Evolutionary conservation across 805 yeast genomes (phyloP).

Genomic region (Monosporozyma servazzii): DNA sequence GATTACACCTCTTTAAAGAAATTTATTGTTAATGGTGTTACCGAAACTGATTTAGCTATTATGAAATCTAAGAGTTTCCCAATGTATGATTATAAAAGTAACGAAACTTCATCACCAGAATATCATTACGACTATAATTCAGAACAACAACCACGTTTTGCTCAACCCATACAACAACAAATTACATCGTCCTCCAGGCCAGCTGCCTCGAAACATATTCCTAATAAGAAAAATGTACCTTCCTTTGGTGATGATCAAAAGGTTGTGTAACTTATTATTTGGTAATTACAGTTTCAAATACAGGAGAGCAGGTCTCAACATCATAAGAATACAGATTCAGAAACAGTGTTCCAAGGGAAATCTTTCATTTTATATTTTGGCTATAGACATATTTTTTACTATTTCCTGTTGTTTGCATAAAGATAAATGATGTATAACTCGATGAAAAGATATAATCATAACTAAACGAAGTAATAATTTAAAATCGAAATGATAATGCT

Average conservation of each 20-base stretch:
- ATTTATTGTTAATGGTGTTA: slow-evolving; percentile 36
- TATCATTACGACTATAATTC: background rate
- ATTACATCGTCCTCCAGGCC: background rate
- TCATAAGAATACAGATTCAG: background rate
- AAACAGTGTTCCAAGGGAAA: too few relatives aligned
- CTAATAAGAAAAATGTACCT: slow-evolving; percentile 10
- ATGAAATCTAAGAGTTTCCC: slow-evolving; percentile 15
- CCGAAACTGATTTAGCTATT: slow-evolving; percentile 28
- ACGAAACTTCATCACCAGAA: background rate
- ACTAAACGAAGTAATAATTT: too few relatives aligned
- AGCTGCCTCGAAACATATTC: background rate
- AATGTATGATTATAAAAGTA: slow-evolving; percentile 1
- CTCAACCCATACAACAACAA: background rate
- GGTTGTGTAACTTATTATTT: background rate
- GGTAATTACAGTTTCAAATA: background rate
- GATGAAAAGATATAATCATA: too few relatives aligned
- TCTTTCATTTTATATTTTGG: too few relatives aligned
- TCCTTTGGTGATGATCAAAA: slow-evolving; percentile 24
- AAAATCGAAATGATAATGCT: too few relatives aligned
- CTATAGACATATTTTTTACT: too few relatives aligned
- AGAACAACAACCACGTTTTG: background rate
- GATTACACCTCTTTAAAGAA: slow-evolving; percentile 32
- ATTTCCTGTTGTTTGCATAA: too few relatives aligned
- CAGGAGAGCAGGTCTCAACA: too few relatives aligned
- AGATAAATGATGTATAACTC: too few relatives aligned